These are phyloP conservation scores for Castanea sativa DNA, from an alignment of 306 rosid genomes.

Conservation along the genomic window DNA sequence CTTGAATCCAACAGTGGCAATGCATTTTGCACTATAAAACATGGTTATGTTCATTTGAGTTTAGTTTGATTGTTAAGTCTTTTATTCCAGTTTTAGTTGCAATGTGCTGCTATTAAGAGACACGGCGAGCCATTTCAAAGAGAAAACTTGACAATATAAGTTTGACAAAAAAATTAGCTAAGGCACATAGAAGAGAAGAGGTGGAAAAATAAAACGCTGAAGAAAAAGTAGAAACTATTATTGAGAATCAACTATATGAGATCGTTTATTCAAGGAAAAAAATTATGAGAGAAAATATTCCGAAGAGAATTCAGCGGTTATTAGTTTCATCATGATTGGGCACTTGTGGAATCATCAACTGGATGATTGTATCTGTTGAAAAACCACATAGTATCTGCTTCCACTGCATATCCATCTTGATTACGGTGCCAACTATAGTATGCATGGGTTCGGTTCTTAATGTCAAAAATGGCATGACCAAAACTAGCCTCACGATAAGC, in stretches of 20 bases:
- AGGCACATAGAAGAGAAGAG: background rate
- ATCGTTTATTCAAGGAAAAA: background rate
- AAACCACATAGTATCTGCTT: slow-evolving; percentile 54
- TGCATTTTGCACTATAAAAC: too few relatives aligned
- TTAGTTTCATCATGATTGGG: slow-evolving; percentile 1
- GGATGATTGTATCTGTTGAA: slow-evolving; percentile 36
- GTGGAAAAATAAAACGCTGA: background rate
- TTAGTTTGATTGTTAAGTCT: too few relatives aligned
- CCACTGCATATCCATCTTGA: slow-evolving; percentile 51
- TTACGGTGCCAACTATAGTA: slow-evolving; percentile 53
- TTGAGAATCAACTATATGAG: background rate
- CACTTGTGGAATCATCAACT: slow-evolving; percentile 35
- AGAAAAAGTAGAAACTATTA: background rate
- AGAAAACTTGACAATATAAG: background rate
- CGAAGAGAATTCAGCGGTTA: background rate
- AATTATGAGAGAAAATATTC: background rate
- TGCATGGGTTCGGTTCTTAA: slow-evolving; percentile 56
- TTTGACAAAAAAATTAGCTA: background rate
- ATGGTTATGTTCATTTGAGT: too few relatives aligned
- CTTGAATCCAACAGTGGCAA: too few relatives aligned
- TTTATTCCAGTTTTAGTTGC: too few relatives aligned
- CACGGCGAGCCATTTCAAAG: background rate
- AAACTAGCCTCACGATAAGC: slow-evolving; percentile 64
- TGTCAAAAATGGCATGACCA: slow-evolving; percentile 47
- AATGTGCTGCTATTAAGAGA: too few relatives aligned